Base-by-base conservation (phyloP, 2,329 filamentous ascomycete species). In the Paramyrothecium sp. region DNA sequence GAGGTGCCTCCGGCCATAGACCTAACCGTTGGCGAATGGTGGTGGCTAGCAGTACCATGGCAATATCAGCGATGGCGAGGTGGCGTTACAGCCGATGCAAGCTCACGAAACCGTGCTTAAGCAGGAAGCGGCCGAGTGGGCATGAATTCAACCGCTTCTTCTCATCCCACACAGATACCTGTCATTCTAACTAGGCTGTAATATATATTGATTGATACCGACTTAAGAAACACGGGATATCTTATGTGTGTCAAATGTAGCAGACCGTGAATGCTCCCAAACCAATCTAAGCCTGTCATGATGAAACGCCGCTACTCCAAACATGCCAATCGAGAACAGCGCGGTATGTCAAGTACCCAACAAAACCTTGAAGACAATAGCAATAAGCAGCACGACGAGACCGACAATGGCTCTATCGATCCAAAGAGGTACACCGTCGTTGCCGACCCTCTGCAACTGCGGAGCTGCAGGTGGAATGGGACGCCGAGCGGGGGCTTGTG, bases 401-500 rank as follows among this genome's bases (percentile, higher is more conserved):
- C 85, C 88, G 21, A 88, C 85, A 62, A 97, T 97, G 41, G 88
- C 83, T 61, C 90, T 85, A 72, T 97, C 93, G 19, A 97, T 80
- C 89, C 91, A 96, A 13, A 86, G 75, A 2, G 88, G 84, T 17
- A 90, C 82, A 2, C 78, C 83, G 26, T 83, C 80, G 17, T 69
- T 63, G 56, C 61, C 62, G 13, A 60, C 57, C 46, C 61, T 61
- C 51, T 54, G 64, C 26, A 51, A 55, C 19, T 63, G 66, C 16
- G 54, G 54, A 16, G 54, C 56, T 17, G 53, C 21, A 12, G 57
- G 54, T 3, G 54, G 54, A 30, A 4, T 30, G 26, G 26, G 26
- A 30, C 26, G 26, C 10, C 10, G 26, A 30, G 26, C 26, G 26
- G 26, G 26, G 26, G 26, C 26, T 30, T 10, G 26, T 4, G 26